These are phyloP conservation scores for Cyberlindnera sargentensis DNA, from an alignment of 805 yeast species.

Conservation along the genomic window DNA sequence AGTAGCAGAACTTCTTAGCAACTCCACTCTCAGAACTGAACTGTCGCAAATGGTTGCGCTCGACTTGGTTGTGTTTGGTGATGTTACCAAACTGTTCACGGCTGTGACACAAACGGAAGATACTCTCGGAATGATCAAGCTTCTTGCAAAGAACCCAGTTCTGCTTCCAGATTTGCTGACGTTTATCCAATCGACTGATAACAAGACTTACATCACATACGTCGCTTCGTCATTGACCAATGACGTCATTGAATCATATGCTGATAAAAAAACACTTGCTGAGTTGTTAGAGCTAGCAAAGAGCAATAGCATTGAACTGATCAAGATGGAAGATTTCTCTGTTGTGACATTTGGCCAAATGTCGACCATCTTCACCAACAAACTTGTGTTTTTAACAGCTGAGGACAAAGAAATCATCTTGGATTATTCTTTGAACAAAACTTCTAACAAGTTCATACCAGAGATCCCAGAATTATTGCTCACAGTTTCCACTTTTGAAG, in stretches of 20 bases:
- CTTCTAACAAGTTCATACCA: conserved; percentile 25
- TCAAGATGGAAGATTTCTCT: conserved; percentile 24
- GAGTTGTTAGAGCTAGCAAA: conserved; percentile 5
- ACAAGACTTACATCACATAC: conserved; percentile 7
- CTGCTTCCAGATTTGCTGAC: conserved; percentile 6
- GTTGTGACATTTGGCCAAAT: conserved; percentile 26
- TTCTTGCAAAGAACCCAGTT: conserved; percentile 5
- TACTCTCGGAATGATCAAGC: conserved; percentile 11
- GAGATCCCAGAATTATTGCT: conserved; percentile 23
- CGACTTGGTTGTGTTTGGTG: conserved; percentile 14
- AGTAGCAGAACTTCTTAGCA: not conserved
- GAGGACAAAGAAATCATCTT: conserved; percentile 23
- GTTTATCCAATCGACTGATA: conserved; percentile 3
- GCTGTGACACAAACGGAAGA: conserved; percentile 5
- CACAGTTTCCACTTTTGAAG: conserved; percentile 6
- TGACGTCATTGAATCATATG: not conserved
- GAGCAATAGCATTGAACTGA: conserved; percentile 12
- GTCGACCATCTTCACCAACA: conserved; percentile 20
- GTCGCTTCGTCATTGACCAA: conserved; percentile 9
- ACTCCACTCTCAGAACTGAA: not conserved
- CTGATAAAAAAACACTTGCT: not conserved
- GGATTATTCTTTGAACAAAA: conserved; percentile 22
- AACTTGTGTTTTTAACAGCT: conserved; percentile 4
- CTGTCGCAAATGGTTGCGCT: conserved; percentile 7
- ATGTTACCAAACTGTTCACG: conserved; percentile 6